A percentile compares a stretch with the other conserved stretches of the same genome.
These are phyloP conservation scores for Sugiyamaella japonica DNA, from an alignment of 1,139 yeast species.

Conservation along the genomic window DNA sequence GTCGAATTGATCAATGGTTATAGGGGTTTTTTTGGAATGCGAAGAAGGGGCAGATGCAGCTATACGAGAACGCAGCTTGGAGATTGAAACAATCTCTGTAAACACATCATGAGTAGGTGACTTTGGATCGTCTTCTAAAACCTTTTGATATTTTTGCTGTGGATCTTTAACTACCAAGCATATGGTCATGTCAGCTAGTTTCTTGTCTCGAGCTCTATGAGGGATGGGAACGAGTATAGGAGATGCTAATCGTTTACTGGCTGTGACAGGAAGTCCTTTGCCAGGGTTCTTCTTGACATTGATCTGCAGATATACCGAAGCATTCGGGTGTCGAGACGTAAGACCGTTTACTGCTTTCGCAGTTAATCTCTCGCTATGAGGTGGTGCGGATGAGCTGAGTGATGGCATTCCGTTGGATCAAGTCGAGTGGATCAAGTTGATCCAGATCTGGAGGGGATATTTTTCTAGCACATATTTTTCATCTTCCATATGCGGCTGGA, in stretches of 20 bases:
- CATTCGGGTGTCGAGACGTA: conserved; percentile 18
- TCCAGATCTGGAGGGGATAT: too few species aligned
- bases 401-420: too few species aligned
- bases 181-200: conserved; percentile 26
- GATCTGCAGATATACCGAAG: conserved; percentile 29
- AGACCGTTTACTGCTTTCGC: conserved; percentile 19
- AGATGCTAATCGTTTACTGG: conserved; percentile 20
- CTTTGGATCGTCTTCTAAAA: conserved; percentile 26
- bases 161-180: conserved; percentile 35
- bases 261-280: conserved; percentile 14
- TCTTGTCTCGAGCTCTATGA: conserved; percentile 26
- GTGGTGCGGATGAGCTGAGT: neutral
- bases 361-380: conserved; percentile 6
- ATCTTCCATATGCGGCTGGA: too few species aligned
- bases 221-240: conserved; percentile 33
- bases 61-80: conserved; percentile 29
- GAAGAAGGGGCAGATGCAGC: conserved; percentile 15
- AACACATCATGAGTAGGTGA: conserved; percentile 32
- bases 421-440: too few species aligned
- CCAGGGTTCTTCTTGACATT: conserved; percentile 22
- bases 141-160: conserved; percentile 26
- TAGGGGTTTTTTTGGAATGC: conserved; percentile 10
- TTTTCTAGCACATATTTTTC: too few species aligned
- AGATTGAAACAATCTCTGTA: conserved; percentile 32
- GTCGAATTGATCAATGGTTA: conserved; percentile 26